Evolutionary conservation across 2,329 filamentous ascomycete genomes (phyloP).

Genomic region (Cercospora nicotianae): DNA sequence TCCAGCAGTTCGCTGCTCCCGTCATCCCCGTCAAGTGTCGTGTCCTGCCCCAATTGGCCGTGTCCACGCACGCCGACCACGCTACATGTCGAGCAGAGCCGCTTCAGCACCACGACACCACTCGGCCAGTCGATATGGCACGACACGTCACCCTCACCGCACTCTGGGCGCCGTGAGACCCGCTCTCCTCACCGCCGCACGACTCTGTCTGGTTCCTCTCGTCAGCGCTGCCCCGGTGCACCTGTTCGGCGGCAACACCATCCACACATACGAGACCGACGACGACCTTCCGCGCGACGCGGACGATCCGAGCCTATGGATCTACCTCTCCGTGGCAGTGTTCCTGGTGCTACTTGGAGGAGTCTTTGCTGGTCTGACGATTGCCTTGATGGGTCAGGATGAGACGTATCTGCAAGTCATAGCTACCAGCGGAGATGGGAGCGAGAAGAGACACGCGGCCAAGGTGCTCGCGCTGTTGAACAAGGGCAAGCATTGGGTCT

Average conservation of each 20-base stretch:
- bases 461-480: slow-evolving; percentile 78
- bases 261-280: slow-evolving; percentile 17
- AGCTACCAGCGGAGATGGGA: slow-evolving; percentile 75
- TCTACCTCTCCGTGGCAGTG: slow-evolving; percentile 76
- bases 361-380: slow-evolving; percentile 91
- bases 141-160: slow-evolving; percentile 1
- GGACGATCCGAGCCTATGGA: slow-evolving; percentile 67
- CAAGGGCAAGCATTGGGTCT: slow-evolving; percentile 94
- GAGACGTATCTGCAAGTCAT: slow-evolving; percentile 97
- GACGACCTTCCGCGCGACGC: slow-evolving; percentile 34
- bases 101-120: not conserved
- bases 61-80: not conserved
- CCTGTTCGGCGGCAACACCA: slow-evolving; percentile 12
- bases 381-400: slow-evolving; percentile 80
- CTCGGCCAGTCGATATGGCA: slow-evolving; percentile 3
- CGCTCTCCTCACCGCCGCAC: slow-evolving; percentile 25
- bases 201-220: slow-evolving; percentile 26
- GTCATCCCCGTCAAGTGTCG: not conserved
- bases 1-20: not conserved
- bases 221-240: slow-evolving; percentile 23
- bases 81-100: slow-evolving; percentile 6
- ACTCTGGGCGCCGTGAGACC: slow-evolving; percentile 21
- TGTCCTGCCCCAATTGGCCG: not conserved
- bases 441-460: slow-evolving; percentile 82
- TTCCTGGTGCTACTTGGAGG: slow-evolving; percentile 83